Evolutionary conservation across 805 yeast species (phyloP), one percentile per base, ranked within the genome.

Genomic region (Candida peoriensis): DNA sequence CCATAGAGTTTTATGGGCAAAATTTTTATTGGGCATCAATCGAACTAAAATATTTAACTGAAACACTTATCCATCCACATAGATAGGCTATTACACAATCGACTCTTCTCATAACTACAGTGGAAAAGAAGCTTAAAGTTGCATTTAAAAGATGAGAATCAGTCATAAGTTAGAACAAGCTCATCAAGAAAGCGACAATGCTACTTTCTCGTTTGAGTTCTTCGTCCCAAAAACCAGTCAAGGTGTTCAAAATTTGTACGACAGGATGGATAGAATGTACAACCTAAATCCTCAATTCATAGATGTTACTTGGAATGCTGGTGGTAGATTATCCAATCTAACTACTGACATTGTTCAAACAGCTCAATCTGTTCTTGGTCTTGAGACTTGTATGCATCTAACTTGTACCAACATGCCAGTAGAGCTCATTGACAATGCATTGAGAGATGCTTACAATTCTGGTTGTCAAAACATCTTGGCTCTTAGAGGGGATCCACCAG

Each of bases 251-350:
- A 93, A 93, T 57, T 68, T 93, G 39, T 90, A 89, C 64, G 97
- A 93, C 59, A 73, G 98, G 56, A 90, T 93, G 89, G 97, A 93
- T 55, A 76, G 96, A 58, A 93, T 93, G 98, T 87, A 85, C 60
- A 86, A 84, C 45, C 68, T 87, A 50, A 80, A 79, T 44, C 98
- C 98, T 2, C 77, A 84, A 44, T 93, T 93, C 60, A 79, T 93
- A 39, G 98, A 93, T 56, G 84, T 93, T 44, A 93, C 98, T 1
- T 93, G 98, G 98, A 90, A 90, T 54, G 98, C 98, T 4, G 98
- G 98, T 26, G 97, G 97, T 6, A 72, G 94, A 31, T 62, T 82
- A 32, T 79, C 94, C 11, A 76, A 78, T 28, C 64, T 88, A 44
- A 88, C 98, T 17, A 82, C 88, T 23, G 97, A 93, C 47, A 81